Base-by-base conservation (phyloP, 2,329 filamentous ascomycete genomes). In the Diaporthe velutina region DNA sequence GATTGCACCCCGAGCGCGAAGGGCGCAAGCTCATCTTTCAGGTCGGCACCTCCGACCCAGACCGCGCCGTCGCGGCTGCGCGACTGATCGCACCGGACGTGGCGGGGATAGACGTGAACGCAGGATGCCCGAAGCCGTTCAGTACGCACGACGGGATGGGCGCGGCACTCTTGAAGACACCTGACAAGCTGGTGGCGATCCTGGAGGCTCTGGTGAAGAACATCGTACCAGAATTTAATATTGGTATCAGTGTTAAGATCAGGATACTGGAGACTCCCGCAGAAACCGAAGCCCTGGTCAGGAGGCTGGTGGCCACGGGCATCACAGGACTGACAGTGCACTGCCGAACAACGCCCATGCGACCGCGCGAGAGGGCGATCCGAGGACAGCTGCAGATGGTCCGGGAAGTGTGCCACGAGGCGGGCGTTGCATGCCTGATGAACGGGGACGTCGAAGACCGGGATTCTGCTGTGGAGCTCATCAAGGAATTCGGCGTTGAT, bases 211-310 rank as follows among this genome's bases (percentile, higher is more conserved):
- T 99, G 13, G 55, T 64, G 45, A 87, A 90, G 74, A 90, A 96
- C 77, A 93, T 98, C 38, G 91, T 91, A 4, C 90, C 91, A 25
- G 92, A 93, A 50, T 95, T 93, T 79, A 90, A 96, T 77, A 97
- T 99, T 78, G 96, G 96, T 73, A 97, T 99, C 81, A 98, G 95
- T 79, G 97, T 99, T 79, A 99, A 99, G 87, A 99, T 99, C 74
- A 92, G 97, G 66, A 89, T 99, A 35, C 88, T 99, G 2, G 92
- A 95, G 72, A 94, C 93, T 0, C 86, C 90, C 0, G 93, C 92
- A 75, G 86, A 93, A 81, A 99, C 97, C 0, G 92, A 94, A 79
- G 86, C 87, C 1, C 88, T 99, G 22, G 96, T 99, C 19, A 88
- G 92, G 70, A 89, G 91, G 74, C 91, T 99, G 4, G 94, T 94